A percentile compares a stretch with the other conserved stretches of the same genome.
Conservation (phyloP, 495 filamentous ascomycete genomes). For the Bacidia rubella region DNA sequence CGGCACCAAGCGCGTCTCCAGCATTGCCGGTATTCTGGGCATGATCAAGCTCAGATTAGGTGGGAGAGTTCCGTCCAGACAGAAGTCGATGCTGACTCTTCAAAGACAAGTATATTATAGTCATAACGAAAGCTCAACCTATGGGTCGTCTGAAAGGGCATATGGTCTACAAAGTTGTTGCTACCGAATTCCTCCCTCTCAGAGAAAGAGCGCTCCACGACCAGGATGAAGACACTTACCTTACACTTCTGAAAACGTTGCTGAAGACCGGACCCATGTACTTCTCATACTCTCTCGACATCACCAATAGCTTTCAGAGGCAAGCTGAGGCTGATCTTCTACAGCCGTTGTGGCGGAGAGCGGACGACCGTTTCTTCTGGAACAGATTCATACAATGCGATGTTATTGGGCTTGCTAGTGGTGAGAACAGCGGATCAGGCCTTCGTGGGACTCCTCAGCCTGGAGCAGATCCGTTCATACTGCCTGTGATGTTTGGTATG, state of each 20-base stretch:
- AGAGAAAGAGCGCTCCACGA: conserved; percentile 86
- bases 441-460: conserved; percentile 54
- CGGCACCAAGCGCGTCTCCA: conserved; percentile 70
- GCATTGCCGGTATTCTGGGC: conserved; percentile 86
- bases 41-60: conserved; percentile 82
- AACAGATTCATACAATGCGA: conserved; percentile 86
- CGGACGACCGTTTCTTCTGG: conserved; percentile 98
- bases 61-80: conserved; percentile 25
- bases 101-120: conserved; percentile 88
- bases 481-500: conserved; percentile 91
- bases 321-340: conserved; percentile 58
- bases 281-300: conserved; percentile 90
- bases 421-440: conserved; percentile 19
- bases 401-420: conserved; percentile 68
- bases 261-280: conserved; percentile 84
- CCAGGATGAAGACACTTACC: conserved; percentile 81
- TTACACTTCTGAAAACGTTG: conserved; percentile 60
- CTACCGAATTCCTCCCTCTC: conserved; percentile 86
- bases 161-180: conserved; percentile 80
- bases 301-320: conserved; percentile 90
- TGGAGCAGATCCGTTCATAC: conserved; percentile 78
- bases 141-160: conserved; percentile 85
- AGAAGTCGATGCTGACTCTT: too few relatives aligned
- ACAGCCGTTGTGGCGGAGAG: conserved; percentile 73
- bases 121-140: conserved; percentile 87